Conservation (phyloP, 139 green algal genomes). For the Chlorella ohadii region DNA sequence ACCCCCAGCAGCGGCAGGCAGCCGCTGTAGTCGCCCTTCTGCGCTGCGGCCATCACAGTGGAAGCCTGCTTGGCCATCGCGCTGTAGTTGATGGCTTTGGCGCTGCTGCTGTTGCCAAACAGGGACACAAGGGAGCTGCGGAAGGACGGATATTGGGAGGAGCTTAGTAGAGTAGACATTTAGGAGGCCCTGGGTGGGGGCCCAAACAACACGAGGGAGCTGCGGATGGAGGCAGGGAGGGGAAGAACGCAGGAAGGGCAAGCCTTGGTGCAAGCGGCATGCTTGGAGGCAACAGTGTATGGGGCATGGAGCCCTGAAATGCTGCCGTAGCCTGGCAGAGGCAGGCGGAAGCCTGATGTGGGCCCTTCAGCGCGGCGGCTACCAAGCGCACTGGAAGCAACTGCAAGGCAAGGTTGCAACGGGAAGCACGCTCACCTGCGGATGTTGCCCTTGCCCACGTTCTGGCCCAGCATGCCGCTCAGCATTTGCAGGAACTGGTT, state of each 20-base stretch:
- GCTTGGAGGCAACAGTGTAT: too few species aligned
- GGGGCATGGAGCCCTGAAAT: too few species aligned
- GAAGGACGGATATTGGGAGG: background rate
- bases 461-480: constrained; percentile 15
- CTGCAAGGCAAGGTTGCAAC: too few species aligned
- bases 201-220: too few species aligned
- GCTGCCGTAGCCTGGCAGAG: too few species aligned
- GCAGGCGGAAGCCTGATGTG: too few species aligned
- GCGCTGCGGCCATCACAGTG: background rate
- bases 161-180: background rate
- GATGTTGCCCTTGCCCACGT: constrained; percentile 36
- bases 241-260: too few species aligned
- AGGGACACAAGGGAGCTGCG: constrained; percentile 13
- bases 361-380: too few species aligned
- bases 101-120: constrained; percentile 40
- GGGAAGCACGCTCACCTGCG: background rate
- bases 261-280: too few species aligned
- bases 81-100: constrained; percentile 38
- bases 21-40: constrained; percentile 8
- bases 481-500: constrained; percentile 40
- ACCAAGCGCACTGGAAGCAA: too few species aligned
- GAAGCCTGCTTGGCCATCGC: background rate
- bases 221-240: too few species aligned
- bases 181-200: too few species aligned
- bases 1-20: constrained; percentile 11